Percentiles rank a stretch among this genome's conserved stretches.
These are phyloP conservation scores for Fusarium austroafricanum DNA, from an alignment of 2,329 filamentous ascomycete genomes.

Conservation along the genomic window DNA sequence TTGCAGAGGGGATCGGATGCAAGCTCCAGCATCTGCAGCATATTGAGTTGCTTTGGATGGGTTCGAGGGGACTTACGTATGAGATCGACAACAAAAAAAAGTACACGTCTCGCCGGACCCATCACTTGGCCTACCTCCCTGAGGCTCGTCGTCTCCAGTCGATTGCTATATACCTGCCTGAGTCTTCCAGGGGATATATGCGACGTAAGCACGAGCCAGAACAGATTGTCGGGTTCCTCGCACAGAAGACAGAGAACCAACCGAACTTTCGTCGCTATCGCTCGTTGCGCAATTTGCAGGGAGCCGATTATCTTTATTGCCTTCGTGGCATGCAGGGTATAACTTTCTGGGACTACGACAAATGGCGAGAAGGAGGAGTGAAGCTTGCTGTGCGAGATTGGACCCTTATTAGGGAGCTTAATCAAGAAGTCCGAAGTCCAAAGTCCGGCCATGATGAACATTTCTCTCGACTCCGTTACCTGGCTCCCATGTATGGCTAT, in stretches of 20 bases:
- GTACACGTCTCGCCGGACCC: slow-evolving; percentile 54
- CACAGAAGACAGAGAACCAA: slow-evolving; percentile 50
- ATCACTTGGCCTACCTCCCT: slow-evolving; percentile 51
- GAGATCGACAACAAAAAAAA: slow-evolving; percentile 22
- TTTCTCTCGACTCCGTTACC: slow-evolving; percentile 33
- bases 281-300: slow-evolving; percentile 56
- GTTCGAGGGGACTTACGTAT: slow-evolving; percentile 50
- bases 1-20: slow-evolving; percentile 56
- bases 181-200: slow-evolving; percentile 47
- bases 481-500: slow-evolving; percentile 31
- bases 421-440: too few relatives aligned
- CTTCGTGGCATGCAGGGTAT: slow-evolving; percentile 58
- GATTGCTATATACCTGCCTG: slow-evolving; percentile 55
- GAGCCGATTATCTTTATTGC: slow-evolving; percentile 57
- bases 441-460: slow-evolving; percentile 24
- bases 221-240: slow-evolving; percentile 41
- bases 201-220: slow-evolving; percentile 54
- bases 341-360: slow-evolving; percentile 56
- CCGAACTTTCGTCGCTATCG: slow-evolving; percentile 55
- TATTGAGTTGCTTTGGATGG: slow-evolving; percentile 58
- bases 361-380: too few relatives aligned
- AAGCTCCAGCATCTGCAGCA: slow-evolving; percentile 58
- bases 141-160: slow-evolving; percentile 55
- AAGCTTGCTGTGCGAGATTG: too few relatives aligned
- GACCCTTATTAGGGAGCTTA: too few relatives aligned